Evolutionary conservation across 139 green algal genomes (phyloP).

Genomic region (Asterochloris sp.): DNA sequence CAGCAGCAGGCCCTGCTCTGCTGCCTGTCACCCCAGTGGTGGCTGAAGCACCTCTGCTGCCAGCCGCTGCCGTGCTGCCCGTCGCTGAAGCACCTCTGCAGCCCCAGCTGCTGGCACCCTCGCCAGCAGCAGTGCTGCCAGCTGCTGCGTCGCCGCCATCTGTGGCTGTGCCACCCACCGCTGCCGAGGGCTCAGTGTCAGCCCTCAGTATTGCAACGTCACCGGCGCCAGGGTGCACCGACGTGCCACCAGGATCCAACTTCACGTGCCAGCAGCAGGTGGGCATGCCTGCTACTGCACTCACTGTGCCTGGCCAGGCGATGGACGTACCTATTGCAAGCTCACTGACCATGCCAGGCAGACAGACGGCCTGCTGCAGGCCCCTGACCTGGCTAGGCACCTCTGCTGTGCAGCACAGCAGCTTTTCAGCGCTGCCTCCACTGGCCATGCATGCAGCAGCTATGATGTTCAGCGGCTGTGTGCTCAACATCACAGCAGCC

Average conservation of each 20-base stretch:
- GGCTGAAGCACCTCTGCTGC: too few species aligned
- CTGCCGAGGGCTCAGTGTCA: background rate
- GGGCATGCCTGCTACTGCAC: background rate
- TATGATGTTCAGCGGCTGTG: background rate
- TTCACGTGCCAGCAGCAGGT: constrained; percentile 19
- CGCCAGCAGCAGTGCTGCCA: background rate
- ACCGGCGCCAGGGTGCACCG: background rate
- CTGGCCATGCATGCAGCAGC: background rate
- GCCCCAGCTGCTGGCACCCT: too few species aligned
- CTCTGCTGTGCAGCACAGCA: background rate
- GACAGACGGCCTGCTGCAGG: too few species aligned
- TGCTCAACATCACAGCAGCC: background rate
- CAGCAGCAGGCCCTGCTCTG: background rate
- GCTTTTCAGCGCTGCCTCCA: background rate
- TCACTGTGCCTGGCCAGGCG: background rate
- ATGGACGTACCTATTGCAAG: background rate
- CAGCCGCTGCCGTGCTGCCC: too few species aligned
- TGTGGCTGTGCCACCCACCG: background rate
- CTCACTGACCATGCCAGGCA: background rate
- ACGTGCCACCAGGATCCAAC: background rate
- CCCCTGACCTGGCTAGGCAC: background rate
- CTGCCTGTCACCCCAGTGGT: too few species aligned
- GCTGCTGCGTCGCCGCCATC: background rate
- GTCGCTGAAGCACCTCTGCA: too few species aligned
- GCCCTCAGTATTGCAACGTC: background rate